Evolutionary conservation across 495 filamentous ascomycete genomes (phyloP).

Genomic region (Penicillium waksmanii): DNA sequence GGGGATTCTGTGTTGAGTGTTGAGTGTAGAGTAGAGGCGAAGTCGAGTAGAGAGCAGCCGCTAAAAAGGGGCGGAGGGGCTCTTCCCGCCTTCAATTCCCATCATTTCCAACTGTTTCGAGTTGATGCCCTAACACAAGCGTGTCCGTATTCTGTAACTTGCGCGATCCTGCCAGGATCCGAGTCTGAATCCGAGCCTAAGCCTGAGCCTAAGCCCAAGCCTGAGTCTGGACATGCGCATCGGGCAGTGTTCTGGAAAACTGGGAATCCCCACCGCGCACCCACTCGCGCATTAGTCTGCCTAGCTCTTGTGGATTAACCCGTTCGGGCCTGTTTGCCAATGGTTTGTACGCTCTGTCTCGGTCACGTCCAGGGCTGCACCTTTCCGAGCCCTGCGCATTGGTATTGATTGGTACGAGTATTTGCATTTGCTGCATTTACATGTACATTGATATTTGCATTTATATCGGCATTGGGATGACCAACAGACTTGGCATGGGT

Average conservation of each 20-base stretch:
- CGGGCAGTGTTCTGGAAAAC: slow-evolving; percentile 25
- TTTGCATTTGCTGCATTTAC: background rate
- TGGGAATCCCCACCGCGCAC: slow-evolving; percentile 19
- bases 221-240: slow-evolving; percentile 12
- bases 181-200: background rate
- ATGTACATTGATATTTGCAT: background rate
- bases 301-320: slow-evolving; percentile 17
- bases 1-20: background rate
- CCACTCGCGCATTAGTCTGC: slow-evolving; percentile 4
- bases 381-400: slow-evolving; percentile 2
- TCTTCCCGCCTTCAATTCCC: slow-evolving; percentile 6
- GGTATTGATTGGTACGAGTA: background rate
- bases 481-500: background rate
- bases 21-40: background rate
- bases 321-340: slow-evolving; percentile 23
- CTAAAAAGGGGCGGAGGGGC: slow-evolving; percentile 2
- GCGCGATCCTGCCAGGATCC: background rate
- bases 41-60: background rate
- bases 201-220: too few relatives aligned
- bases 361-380: slow-evolving; percentile 1
- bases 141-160: slow-evolving; percentile 6
- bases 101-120: slow-evolving; percentile 8
- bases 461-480: background rate
- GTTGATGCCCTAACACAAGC: slow-evolving; percentile 1
- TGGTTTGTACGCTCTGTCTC: slow-evolving; percentile 5